Base-by-base conservation (phyloP, 805 yeast genomes). In the Scheffersomyces amazonensis region DNA sequence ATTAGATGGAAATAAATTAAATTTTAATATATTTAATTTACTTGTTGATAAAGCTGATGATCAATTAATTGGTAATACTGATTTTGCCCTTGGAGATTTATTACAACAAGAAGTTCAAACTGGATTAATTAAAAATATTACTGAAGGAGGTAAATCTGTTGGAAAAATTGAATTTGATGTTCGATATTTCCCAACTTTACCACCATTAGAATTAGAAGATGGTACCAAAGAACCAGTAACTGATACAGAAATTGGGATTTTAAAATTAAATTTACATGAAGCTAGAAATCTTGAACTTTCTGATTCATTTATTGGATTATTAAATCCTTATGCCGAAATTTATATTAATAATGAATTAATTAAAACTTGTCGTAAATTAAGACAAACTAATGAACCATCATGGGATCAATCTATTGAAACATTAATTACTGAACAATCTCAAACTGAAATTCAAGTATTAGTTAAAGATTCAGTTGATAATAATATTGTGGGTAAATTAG, bases 231-330 rank as follows among this genome's bases (percentile, higher is more conserved):
- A 69, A 44, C 66, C 66, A 17, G 62, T 69, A 23, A 76, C 77
- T 9, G 83, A 79, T 37, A 60, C 81, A n/a, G 88, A 83, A 49
- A 78, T 80, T 36, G 95, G 93, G 68, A 80, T 86, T 41, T 64
- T 83, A 60, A 84, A 82, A 50, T 50, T 85, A 28, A 70, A 71
- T 9, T 59, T 86, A 35, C 80, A 81, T 43, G 75, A 76, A 42
- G 87, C 86, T 16, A 70, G 67, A 35, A 69, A 75, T 33, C 67
- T 86, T 54, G 84, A 81, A 49, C 53, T 64, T 13, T 57, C 78
- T 3, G 53, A 66, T 20, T 73, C 88, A 0, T 80, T 52, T 34
- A 43, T 71, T 39, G 81, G 79, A 21, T 60, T 72, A 39, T 61
- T 78, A 48, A 75, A 82, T 54, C 84, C 93, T 20, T 80, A 75